These are phyloP conservation scores for Parietichytrium sp. DNA, from an alignment of 108 stramenopile genomes.

Conservation along the genomic window DNA sequence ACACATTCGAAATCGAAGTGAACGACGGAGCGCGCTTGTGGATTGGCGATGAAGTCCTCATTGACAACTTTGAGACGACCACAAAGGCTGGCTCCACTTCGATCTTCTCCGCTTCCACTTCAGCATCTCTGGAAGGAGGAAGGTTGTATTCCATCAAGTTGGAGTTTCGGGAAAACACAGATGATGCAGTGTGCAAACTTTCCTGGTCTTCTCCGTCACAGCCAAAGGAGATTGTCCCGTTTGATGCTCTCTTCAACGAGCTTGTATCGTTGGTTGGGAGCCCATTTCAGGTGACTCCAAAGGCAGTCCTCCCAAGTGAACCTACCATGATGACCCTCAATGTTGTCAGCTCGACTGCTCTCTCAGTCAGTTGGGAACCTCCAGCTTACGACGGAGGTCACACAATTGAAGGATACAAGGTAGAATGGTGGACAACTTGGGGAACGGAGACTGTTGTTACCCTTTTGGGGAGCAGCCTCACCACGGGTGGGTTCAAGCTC, in stretches of 20 bases:
- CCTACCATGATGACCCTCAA: slow-evolving; percentile 53
- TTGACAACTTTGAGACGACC: slow-evolving; percentile 67
- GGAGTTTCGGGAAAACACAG: slow-evolving; percentile 75
- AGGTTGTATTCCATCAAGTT: slow-evolving; percentile 67
- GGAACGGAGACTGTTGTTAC: slow-evolving; percentile 50
- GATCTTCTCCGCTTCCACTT: slow-evolving; percentile 53
- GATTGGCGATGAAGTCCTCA: slow-evolving; percentile 66
- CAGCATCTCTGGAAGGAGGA: slow-evolving; percentile 54
- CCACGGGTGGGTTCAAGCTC: slow-evolving; percentile 47
- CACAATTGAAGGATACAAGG: slow-evolving; percentile 59
- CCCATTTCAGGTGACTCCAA: slow-evolving; percentile 62
- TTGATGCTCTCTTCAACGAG: slow-evolving; percentile 61
- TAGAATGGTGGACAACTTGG: slow-evolving; percentile 59
- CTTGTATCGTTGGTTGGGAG: slow-evolving; percentile 65
- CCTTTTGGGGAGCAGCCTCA: slow-evolving; percentile 40
- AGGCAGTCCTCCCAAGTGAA: slow-evolving; percentile 66
- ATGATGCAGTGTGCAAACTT: slow-evolving; percentile 63
- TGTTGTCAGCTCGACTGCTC: slow-evolving; percentile 56
- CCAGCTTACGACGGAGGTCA: slow-evolving; percentile 71
- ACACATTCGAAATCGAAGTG: slow-evolving; percentile 62
- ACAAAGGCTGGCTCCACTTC: slow-evolving; percentile 53
- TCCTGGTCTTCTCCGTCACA: slow-evolving; percentile 66
- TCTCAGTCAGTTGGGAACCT: slow-evolving; percentile 59
- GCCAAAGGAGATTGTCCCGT: slow-evolving; percentile 59
- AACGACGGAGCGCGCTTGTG: slow-evolving; percentile 74